These are phyloP conservation scores for Manihot esculenta DNA, from an alignment of 441 rosid genomes.

Conservation along the genomic window DNA sequence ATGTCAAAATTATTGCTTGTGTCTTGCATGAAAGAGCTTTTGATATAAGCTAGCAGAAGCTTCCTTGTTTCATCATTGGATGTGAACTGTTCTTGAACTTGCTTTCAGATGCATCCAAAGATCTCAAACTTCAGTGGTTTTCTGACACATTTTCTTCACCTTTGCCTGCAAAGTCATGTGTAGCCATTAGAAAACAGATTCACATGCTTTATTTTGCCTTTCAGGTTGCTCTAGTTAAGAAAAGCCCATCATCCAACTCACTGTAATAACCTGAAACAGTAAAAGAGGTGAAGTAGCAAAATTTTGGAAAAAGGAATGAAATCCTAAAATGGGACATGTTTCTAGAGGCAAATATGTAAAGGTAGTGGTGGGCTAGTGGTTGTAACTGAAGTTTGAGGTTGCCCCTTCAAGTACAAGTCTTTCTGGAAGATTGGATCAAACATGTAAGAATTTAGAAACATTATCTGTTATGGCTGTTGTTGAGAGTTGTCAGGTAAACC, in stretches of 20 bases:
- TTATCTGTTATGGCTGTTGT: not conserved
- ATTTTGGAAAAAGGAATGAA: not conserved
- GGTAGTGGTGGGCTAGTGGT: not conserved
- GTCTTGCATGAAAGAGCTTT: too few relatives aligned
- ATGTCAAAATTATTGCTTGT: too few relatives aligned
- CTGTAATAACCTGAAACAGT: too few relatives aligned
- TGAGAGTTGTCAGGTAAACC: not conserved
- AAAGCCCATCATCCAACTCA: conserved; percentile 3
- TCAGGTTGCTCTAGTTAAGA: not conserved
- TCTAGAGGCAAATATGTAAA: not conserved
- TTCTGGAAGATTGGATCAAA: not conserved
- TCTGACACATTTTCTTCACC: conserved; percentile 2
- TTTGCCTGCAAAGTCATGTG: conserved; percentile 13
- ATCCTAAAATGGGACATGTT: not conserved
- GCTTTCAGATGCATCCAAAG: conserved; percentile 15
- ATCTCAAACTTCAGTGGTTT: conserved; percentile 2
- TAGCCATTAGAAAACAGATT: not conserved
- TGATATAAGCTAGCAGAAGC: not conserved
- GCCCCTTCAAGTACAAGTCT: conserved; percentile 5
- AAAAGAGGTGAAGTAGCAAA: too few relatives aligned
- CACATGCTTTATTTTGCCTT: not conserved
- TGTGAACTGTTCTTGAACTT: not conserved
- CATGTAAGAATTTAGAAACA: not conserved
- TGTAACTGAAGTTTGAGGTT: not conserved
- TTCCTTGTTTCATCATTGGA: conserved; percentile 1